phyloP scores from a whole-genome alignment of 306 rosid genomes.

The Quercus glauca region DNA sequence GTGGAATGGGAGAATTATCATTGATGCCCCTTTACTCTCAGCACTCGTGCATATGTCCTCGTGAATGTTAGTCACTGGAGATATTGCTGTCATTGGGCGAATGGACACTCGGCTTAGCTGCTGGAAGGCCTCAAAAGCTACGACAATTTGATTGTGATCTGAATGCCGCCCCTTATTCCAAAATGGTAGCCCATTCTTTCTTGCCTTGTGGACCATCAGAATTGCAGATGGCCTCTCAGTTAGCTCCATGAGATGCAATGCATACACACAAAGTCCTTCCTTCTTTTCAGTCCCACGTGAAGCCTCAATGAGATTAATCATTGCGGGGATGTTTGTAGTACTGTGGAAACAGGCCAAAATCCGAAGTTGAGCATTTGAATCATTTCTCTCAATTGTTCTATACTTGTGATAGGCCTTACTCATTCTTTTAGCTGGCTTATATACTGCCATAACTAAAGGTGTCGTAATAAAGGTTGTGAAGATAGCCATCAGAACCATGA shows the following conservation, averaged over 20 bases:
- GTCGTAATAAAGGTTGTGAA: constrained; percentile 86
- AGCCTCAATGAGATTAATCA: constrained; percentile 73
- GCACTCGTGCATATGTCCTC: constrained; percentile 57
- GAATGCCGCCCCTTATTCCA: constrained; percentile 46
- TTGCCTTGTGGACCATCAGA: constrained; percentile 57
- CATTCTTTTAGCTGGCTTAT: constrained; percentile 57
- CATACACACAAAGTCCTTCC: constrained; percentile 63
- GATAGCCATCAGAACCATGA: constrained; percentile 90
- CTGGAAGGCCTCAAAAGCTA: constrained; percentile 56
- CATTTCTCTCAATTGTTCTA: constrained; percentile 56
- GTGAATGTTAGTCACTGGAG: constrained; percentile 38
- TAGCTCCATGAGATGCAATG: constrained; percentile 83
- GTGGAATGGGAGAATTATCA: constrained; percentile 66
- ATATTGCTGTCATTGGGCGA: constrained; percentile 79
- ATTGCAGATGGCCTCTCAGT: constrained; percentile 65
- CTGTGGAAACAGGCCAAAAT: constrained; percentile 71
- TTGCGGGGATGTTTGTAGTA: constrained; percentile 60
- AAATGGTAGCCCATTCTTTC: constrained; percentile 61
- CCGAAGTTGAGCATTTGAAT: constrained; percentile 50
- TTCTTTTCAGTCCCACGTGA: constrained; percentile 68
- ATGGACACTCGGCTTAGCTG: constrained; percentile 54
- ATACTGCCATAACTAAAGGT: constrained; percentile 61
- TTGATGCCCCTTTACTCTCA: constrained; percentile 44
- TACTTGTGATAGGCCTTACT: constrained; percentile 45
- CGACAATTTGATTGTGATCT: constrained; percentile 38